Evolutionary conservation across 2,329 filamentous ascomycete species (phyloP).

Genomic region (Aureobasidium sp.): DNA sequence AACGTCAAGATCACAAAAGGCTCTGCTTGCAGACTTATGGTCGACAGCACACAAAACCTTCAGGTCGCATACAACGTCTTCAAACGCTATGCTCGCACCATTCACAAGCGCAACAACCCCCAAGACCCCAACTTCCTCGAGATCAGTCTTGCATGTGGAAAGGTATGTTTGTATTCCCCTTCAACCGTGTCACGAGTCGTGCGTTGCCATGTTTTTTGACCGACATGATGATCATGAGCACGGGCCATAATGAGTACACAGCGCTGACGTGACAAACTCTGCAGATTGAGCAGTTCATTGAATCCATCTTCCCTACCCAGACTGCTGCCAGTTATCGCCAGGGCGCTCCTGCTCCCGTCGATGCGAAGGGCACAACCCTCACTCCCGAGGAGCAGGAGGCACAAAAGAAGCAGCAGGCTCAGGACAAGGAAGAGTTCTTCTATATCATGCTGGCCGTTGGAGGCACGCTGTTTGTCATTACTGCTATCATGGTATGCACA

Average conservation of each 20-base stretch:
- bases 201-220: background rate
- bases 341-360: slow-evolving; percentile 31
- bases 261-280: slow-evolving; percentile 9
- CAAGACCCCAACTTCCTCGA: slow-evolving; percentile 85
- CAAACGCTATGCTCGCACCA: slow-evolving; percentile 65
- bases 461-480: slow-evolving; percentile 60
- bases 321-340: slow-evolving; percentile 48
- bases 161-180: slow-evolving; percentile 42
- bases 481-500: slow-evolving; percentile 66
- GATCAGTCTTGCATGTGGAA: slow-evolving; percentile 84
- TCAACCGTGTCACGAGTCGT: background rate
- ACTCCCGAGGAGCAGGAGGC: slow-evolving; percentile 49
- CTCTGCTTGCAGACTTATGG: slow-evolving; percentile 84
- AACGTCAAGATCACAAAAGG: slow-evolving; percentile 98
- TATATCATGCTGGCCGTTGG: slow-evolving; percentile 61
- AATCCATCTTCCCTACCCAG: slow-evolving; percentile 58
- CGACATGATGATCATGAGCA: background rate
- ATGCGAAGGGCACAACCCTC: slow-evolving; percentile 34
- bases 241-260: background rate
- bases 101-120: slow-evolving; percentile 90
- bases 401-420: slow-evolving; percentile 43
- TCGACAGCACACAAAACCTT: slow-evolving; percentile 85
- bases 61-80: slow-evolving; percentile 74
- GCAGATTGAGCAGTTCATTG: slow-evolving; percentile 17
- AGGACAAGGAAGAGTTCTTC: slow-evolving; percentile 46